Conservation (phyloP, 345 rosid species). For the Aquilaria sinensis region DNA sequence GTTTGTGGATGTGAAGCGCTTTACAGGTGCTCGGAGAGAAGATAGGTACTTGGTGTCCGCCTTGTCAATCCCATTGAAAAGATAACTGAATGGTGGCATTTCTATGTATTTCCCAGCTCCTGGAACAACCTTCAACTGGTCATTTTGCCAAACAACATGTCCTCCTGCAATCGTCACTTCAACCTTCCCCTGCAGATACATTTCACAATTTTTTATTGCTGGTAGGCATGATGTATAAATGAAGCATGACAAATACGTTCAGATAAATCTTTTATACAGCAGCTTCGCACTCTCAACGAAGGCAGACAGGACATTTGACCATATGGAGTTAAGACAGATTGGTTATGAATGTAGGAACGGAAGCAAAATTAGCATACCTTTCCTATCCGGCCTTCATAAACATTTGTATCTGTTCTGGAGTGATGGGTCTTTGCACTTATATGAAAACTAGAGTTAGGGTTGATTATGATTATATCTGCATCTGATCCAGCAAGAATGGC, state of each 20-base stretch:
- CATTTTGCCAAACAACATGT: slow-evolving; percentile 75
- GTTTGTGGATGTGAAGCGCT: slow-evolving; percentile 37
- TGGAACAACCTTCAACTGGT: slow-evolving; percentile 61
- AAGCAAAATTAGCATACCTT: slow-evolving; percentile 40
- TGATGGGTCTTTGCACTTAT: slow-evolving; percentile 75
- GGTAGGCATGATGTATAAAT: too few species aligned
- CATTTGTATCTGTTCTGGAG: slow-evolving; percentile 83
- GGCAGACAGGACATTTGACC: neutral
- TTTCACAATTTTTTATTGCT: neutral
- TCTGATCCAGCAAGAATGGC: slow-evolving; percentile 92
- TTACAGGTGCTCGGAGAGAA: slow-evolving; percentile 78
- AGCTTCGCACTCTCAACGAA: too few species aligned
- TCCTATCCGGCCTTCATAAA: slow-evolving; percentile 73
- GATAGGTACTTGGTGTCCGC: slow-evolving; percentile 66
- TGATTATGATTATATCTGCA: slow-evolving; percentile 89
- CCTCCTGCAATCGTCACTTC: slow-evolving; percentile 95
- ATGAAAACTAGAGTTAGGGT: slow-evolving; percentile 77
- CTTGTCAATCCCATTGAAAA: slow-evolving; percentile 74
- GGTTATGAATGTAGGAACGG: neutral
- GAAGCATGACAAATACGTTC: too few species aligned
- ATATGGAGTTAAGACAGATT: too few species aligned
- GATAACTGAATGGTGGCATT: slow-evolving; percentile 75
- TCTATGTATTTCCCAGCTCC: slow-evolving; percentile 70
- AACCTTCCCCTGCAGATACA: slow-evolving; percentile 64
- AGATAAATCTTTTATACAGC: too few species aligned